These are phyloP conservation scores for Knoxia roxburghii DNA, from an alignment of 257 asterid species.

Conservation along the genomic window DNA sequence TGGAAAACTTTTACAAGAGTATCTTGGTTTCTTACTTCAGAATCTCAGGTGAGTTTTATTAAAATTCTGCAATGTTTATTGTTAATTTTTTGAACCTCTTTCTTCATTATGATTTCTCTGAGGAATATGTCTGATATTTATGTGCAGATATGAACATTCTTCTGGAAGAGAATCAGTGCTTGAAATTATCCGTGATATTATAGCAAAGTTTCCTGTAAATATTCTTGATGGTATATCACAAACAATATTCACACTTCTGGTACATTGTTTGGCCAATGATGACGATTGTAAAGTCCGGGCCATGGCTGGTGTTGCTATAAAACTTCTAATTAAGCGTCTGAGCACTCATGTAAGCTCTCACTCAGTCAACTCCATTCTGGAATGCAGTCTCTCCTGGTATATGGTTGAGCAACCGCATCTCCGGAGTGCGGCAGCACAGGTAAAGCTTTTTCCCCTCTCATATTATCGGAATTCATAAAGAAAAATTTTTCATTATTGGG, in stretches of 20 bases:
- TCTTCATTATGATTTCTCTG: not conserved
- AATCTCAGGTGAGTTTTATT: conserved; percentile 57
- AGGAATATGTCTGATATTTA: not conserved
- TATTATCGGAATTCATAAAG: not conserved
- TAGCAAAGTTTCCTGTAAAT: conserved; percentile 57
- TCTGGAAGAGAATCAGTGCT: conserved; percentile 89
- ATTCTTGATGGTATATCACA: conserved; percentile 55
- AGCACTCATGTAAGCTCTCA: conserved; percentile 38
- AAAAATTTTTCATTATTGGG: not conserved
- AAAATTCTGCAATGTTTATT: conserved; percentile 5
- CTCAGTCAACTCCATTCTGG: conserved; percentile 57
- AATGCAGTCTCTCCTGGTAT: conserved; percentile 75
- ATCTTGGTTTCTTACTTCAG: conserved; percentile 60
- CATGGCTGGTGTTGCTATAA: conserved; percentile 73
- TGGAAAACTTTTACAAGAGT: conserved; percentile 65
- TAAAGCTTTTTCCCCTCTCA: conserved; percentile 13
- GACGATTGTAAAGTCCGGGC: conserved; percentile 70
- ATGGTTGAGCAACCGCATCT: conserved; percentile 49
- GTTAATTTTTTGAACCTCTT: not conserved
- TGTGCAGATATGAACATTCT: conserved; percentile 73
- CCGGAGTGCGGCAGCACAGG: conserved; percentile 97
- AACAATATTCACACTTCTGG: conserved; percentile 67
- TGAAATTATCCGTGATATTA: conserved; percentile 83
- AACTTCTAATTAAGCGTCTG: conserved; percentile 68
- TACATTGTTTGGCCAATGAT: conserved; percentile 70